Percentiles rank a stretch among this genome's conserved stretches.
phyloP scores from a whole-genome alignment of 2,329 filamentous ascomycete species.

The Bipolaris victoriae region DNA sequence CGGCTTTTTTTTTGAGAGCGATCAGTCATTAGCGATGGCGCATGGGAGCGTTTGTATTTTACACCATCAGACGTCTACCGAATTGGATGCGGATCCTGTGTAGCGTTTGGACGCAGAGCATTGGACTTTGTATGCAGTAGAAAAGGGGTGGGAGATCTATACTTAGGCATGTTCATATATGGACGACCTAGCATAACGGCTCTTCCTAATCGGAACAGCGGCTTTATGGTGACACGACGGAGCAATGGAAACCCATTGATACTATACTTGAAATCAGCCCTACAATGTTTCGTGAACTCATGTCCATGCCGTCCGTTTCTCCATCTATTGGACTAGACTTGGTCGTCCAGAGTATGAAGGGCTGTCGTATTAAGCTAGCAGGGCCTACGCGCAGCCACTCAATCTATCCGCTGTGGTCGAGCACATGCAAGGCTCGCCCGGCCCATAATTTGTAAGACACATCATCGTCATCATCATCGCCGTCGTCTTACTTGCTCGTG shows the following conservation, averaged over 20 bases:
- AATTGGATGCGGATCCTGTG: slow-evolving; percentile 16
- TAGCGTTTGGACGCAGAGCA: slow-evolving; percentile 9
- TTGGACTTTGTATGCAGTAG: slow-evolving; percentile 4
- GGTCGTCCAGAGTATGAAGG: slow-evolving; percentile 9
- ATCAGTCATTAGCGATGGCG: slow-evolving; percentile 48
- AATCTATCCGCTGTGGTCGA: slow-evolving; percentile 32
- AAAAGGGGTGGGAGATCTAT: background rate
- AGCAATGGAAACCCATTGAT: slow-evolving; percentile 8
- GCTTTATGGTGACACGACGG: slow-evolving; percentile 8
- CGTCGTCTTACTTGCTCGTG: slow-evolving; percentile 11
- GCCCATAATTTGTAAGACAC: slow-evolving; percentile 17
- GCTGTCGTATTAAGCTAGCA: slow-evolving; percentile 20
- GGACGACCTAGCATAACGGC: background rate
- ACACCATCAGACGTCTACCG: slow-evolving; percentile 2
- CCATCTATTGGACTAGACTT: slow-evolving; percentile 12
- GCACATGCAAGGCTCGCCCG: slow-evolving; percentile 14
- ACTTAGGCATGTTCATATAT: background rate
- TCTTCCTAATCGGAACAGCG: slow-evolving; percentile 1
- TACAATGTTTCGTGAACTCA: slow-evolving; percentile 12
- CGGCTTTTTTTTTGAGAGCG: slow-evolving; percentile 26
- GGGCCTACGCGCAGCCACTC: slow-evolving; percentile 21
- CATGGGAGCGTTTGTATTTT: slow-evolving; percentile 25
- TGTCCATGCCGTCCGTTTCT: background rate
- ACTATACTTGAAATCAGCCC: slow-evolving; percentile 2
- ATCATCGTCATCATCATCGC: slow-evolving; percentile 21